Evolutionary conservation across 176 grass and related monocot species (phyloP), one percentile per base, ranked within the genome.

Genomic region (Phyllostachys edulis): DNA sequence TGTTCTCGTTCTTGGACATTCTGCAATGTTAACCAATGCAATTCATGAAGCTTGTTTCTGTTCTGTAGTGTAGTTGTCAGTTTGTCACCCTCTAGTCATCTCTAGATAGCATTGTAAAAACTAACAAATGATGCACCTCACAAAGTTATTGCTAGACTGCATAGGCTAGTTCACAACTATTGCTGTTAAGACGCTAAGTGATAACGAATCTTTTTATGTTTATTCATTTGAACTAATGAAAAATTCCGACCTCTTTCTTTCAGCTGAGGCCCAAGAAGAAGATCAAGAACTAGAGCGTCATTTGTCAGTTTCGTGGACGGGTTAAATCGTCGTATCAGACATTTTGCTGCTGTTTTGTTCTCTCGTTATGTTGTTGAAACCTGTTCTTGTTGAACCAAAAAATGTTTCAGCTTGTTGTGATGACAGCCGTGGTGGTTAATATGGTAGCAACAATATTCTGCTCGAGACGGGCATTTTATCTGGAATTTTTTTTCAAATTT

Each of bases 221-320:
- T 46, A 5, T 11, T 29, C 45, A 47, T 37, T 5, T 21, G 37
- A 50, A 57, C 21, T 55, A 29, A 73, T 51, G 16, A 39, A 14
- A 60, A 41, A n/a, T 23, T n/a, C 27, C 8, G 49, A 3, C 0
- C 3, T 5, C 54, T 63, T 24, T 14, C 45, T 87, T 87, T 23
- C 81, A 93, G 91, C 78, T 93, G 78, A 93, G 91, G 88, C 82
- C 85, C 40, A 93, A 93, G 88, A 93, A 93, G 91, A 93, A 93
- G 91, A 90, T 93, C 77, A 93, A 93, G 88, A 87, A 90, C 80
- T 90, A 49, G 81, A 74, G 40, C 49, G n/a, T 66, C 0, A 8
- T 12, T 51, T 66, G n/a, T 34, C 60, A 42, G 47, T 73, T 67
- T 83, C 67, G 24, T 68, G 67, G 67, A 75, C 67, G 21, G 12